Evolutionary conservation across 768 basidiomycete species (phyloP).

Genomic region (Epithele typhae): DNA sequence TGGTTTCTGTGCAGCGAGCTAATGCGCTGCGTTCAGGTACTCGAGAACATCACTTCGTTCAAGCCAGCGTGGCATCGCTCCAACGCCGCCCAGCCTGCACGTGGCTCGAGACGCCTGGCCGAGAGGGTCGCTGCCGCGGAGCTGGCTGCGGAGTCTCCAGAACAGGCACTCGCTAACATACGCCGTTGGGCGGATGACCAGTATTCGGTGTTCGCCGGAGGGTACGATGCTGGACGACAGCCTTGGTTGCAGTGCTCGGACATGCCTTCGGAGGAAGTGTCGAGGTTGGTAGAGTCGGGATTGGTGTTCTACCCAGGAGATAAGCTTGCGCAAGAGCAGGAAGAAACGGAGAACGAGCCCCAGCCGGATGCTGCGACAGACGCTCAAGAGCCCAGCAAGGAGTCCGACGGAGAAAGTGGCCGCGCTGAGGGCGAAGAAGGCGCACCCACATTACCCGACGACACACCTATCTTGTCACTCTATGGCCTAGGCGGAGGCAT

Average conservation of each 20-base stretch:
- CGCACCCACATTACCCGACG: no score
- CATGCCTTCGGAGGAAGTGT: conserved; percentile 44
- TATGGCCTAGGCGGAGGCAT: no score
- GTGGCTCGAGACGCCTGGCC: conserved; percentile 20
- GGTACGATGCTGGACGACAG: conserved; percentile 25
- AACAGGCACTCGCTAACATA: conserved; percentile 21
- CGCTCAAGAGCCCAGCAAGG: no score
- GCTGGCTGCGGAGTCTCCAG: conserved; percentile 7
- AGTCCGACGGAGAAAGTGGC: no score
- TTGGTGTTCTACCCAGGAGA: conserved; percentile 40
- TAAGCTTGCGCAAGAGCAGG: no score
- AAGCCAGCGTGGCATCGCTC: conserved; percentile 35
- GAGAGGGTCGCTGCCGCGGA: conserved; percentile 17
- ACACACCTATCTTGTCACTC: no score
- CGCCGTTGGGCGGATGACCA: conserved; percentile 30
- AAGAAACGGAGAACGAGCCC: no score
- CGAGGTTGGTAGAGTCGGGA: conserved; percentile 43
- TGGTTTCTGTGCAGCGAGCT: no score
- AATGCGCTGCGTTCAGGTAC: conserved; percentile 31
- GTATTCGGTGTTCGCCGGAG: conserved; percentile 36
- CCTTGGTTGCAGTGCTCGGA: conserved; percentile 39
- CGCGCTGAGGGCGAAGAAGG: no score
- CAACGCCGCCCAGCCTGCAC: conserved; percentile 38
- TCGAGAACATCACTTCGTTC: conserved; percentile 40
- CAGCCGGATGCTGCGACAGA: no score